Conservation (phyloP, 2,329 filamentous ascomycete genomes). For the Fusarium caatingaense region DNA sequence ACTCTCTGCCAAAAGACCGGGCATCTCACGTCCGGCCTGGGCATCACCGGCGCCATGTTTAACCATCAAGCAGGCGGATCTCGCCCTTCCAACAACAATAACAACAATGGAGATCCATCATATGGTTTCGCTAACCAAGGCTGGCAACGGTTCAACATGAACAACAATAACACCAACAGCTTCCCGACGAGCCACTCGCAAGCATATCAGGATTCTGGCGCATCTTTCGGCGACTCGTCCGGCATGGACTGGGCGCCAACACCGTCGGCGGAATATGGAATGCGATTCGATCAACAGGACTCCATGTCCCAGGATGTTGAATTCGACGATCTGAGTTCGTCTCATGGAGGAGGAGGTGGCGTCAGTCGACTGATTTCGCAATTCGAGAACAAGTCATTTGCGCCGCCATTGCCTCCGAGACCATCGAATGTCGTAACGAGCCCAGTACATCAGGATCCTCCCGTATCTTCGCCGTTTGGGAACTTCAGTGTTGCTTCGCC, state of each 20-base stretch:
- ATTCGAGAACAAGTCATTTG: constrained; percentile 55
- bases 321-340: constrained; percentile 43
- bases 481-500: constrained; percentile 47
- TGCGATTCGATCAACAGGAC: constrained; percentile 45
- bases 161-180: constrained; percentile 36
- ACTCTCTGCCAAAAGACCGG: constrained; percentile 50
- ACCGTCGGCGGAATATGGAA: constrained; percentile 45
- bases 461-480: constrained; percentile 49
- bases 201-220: constrained; percentile 42
- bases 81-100: constrained; percentile 47
- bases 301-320: constrained; percentile 44
- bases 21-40: constrained; percentile 49
- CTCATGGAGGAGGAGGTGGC: constrained; percentile 44
- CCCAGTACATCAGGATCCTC: constrained; percentile 43
- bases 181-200: constrained; percentile 43
- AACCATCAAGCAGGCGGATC: constrained; percentile 50
- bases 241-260: constrained; percentile 56
- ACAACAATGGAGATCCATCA: constrained; percentile 45
- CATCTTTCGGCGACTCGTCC: constrained; percentile 45
- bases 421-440: constrained; percentile 47
- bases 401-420: constrained; percentile 52
- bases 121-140: constrained; percentile 50
- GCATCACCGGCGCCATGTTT: constrained; percentile 53
- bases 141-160: constrained; percentile 49
- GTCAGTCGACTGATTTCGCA: constrained; percentile 56